Percentiles rank a stretch among this genome's conserved stretches.
Conservation (phyloP, 208 protist genomes). For the Trypanosomatidae sp. region DNA sequence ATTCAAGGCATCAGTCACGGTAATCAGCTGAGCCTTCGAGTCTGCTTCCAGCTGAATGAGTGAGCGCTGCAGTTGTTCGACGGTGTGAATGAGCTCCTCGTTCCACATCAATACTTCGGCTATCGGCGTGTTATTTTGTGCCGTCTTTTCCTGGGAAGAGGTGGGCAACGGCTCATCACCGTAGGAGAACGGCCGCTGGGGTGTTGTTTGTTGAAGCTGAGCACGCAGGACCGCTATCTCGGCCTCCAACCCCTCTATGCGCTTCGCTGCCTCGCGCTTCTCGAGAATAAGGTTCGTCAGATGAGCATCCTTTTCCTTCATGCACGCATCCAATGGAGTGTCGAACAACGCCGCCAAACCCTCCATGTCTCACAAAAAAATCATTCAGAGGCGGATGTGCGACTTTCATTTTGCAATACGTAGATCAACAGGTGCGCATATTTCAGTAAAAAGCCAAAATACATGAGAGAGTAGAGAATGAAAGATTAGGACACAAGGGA, state of each 20-base stretch:
- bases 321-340: not conserved
- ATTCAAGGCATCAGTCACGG: conserved; percentile 46
- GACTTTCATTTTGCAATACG: not conserved
- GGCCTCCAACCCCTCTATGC: conserved; percentile 44
- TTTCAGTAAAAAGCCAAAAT: not conserved
- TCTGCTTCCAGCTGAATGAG: conserved; percentile 60
- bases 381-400: not conserved
- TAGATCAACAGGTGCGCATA: not conserved
- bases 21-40: conserved; percentile 47
- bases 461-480: not conserved
- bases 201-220: conserved; percentile 14
- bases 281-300: conserved; percentile 39
- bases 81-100: conserved; percentile 56
- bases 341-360: not conserved
- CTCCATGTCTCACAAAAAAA: conserved; percentile 12
- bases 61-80: conserved; percentile 54
- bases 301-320: conserved; percentile 32
- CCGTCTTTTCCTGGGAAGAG: conserved; percentile 1
- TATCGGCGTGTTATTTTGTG: conserved; percentile 23
- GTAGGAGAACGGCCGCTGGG: conserved; percentile 1
- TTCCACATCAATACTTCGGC: conserved; percentile 60
- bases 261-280: conserved; percentile 31
- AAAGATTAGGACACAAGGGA: not conserved
- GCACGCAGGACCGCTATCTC: conserved; percentile 29
- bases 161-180: not conserved